Conservation (phyloP, 805 yeast species). For the Wickerhamomyces bisporus region DNA sequence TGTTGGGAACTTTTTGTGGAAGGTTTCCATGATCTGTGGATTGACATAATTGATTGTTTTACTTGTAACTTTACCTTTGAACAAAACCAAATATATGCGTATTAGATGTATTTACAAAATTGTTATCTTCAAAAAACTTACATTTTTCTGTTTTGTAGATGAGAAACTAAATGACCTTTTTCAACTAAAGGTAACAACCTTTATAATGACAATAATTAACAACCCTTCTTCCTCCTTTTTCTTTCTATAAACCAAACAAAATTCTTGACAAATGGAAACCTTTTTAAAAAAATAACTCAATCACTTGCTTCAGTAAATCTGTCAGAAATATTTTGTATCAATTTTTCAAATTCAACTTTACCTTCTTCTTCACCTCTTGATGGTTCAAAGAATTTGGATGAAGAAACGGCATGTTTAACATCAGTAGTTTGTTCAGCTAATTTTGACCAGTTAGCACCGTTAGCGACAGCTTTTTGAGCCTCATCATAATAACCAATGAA, state of each 20-base stretch:
- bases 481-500: conserved; percentile 90
- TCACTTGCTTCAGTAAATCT: conserved; percentile 95
- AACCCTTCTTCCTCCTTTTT: too few relatives aligned
- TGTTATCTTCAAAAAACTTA: too few relatives aligned
- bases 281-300: too few relatives aligned
- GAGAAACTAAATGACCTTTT: too few relatives aligned
- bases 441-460: conserved; percentile 94
- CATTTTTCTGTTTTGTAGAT: too few relatives aligned
- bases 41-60: conserved; percentile 2
- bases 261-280: too few relatives aligned
- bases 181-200: too few relatives aligned
- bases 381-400: conserved; percentile 96
- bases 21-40: conserved; percentile 5
- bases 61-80: background rate
- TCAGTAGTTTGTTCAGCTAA: conserved; percentile 85
- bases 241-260: too few relatives aligned
- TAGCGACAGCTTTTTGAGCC: conserved; percentile 93
- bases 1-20: conserved; percentile 7
- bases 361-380: conserved; percentile 80
- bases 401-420: conserved; percentile 88
- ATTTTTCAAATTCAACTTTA: conserved; percentile 68
- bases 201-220: too few relatives aligned
- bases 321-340: conserved; percentile 73
- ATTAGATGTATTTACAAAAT: too few relatives aligned
- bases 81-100: background rate